A percentile compares a stretch with the other conserved stretches of the same genome.
phyloP scores from a whole-genome alignment of 176 grass and related monocot genomes.

The Microstegium vimineum region DNA sequence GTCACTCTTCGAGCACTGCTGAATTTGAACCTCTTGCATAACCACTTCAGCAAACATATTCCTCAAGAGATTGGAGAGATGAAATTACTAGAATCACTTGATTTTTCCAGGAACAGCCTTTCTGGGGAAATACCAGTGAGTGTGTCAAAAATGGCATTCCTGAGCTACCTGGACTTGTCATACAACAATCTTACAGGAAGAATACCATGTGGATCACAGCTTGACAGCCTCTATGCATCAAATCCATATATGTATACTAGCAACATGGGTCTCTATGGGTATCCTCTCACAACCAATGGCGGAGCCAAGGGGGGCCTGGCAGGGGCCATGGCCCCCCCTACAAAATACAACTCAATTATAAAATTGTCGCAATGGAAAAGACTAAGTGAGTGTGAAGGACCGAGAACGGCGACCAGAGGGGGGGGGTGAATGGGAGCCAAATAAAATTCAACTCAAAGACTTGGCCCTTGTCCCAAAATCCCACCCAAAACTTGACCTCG shows the following conservation, averaged over 20 bases:
- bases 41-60: background rate
- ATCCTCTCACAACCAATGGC: constrained; percentile 1
- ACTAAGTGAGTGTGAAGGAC: too few species aligned
- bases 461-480: too few species aligned
- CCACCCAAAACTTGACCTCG: too few species aligned
- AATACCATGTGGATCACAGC: constrained; percentile 27
- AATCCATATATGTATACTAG: constrained; percentile 28
- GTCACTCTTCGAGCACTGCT: background rate
- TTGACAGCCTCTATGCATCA: constrained; percentile 14
- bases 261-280: constrained; percentile 18
- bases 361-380: too few species aligned
- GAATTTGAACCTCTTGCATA: constrained; percentile 5
- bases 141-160: constrained; percentile 10
- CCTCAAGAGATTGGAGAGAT: background rate
- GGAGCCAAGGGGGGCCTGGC: too few species aligned
- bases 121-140: constrained; percentile 19
- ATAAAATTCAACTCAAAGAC: too few species aligned
- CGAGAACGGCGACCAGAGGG: too few species aligned
- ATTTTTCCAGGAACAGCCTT: constrained; percentile 29
- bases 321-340: too few species aligned
- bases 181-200: constrained; percentile 37
- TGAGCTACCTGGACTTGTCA: constrained; percentile 33
- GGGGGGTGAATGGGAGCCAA: too few species aligned
- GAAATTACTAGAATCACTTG: constrained; percentile 43
- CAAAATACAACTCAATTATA: too few species aligned